phyloP scores from a whole-genome alignment of 495 filamentous ascomycete species.

The Zalerion maritima region DNA sequence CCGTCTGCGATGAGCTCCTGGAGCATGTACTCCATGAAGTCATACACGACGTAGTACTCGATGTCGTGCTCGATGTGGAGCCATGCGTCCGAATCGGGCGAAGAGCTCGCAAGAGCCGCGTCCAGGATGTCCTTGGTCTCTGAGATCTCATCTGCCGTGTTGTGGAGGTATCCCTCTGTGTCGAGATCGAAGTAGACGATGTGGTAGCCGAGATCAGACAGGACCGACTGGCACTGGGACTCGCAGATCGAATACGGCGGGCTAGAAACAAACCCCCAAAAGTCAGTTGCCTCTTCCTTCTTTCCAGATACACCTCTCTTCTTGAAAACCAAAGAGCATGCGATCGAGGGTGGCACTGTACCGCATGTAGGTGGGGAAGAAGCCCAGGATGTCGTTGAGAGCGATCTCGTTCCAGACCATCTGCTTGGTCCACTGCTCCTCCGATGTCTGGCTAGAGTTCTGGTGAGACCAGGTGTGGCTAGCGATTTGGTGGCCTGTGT shows the following conservation, averaged over 20 bases:
- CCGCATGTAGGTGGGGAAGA: slow-evolving; percentile 75
- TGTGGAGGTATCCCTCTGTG: slow-evolving; percentile 62
- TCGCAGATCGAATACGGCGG: slow-evolving; percentile 67
- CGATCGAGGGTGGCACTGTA: background rate
- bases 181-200: slow-evolving; percentile 62
- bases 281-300: background rate
- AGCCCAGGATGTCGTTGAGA: slow-evolving; percentile 61
- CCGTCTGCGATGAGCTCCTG: slow-evolving; percentile 39
- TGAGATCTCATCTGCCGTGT: slow-evolving; percentile 44
- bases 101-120: slow-evolving; percentile 33
- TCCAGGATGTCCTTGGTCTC: slow-evolving; percentile 60
- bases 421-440: slow-evolving; percentile 44
- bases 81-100: slow-evolving; percentile 31
- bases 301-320: no score
- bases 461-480: slow-evolving; percentile 79
- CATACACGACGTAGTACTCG: slow-evolving; percentile 60
- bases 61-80: slow-evolving; percentile 70
- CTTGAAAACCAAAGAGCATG: background rate
- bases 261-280: slow-evolving; percentile 10
- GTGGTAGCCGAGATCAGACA: slow-evolving; percentile 61
- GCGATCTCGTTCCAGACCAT: slow-evolving; percentile 72
- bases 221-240: slow-evolving; percentile 40
- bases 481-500: slow-evolving; percentile 61
- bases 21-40: slow-evolving; percentile 63
- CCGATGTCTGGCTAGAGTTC: slow-evolving; percentile 46